Evolutionary conservation across 2,329 filamentous ascomycete genomes (phyloP), one percentile per base, ranked within the genome.

Genomic region (Beauveria brongniartii): DNA sequence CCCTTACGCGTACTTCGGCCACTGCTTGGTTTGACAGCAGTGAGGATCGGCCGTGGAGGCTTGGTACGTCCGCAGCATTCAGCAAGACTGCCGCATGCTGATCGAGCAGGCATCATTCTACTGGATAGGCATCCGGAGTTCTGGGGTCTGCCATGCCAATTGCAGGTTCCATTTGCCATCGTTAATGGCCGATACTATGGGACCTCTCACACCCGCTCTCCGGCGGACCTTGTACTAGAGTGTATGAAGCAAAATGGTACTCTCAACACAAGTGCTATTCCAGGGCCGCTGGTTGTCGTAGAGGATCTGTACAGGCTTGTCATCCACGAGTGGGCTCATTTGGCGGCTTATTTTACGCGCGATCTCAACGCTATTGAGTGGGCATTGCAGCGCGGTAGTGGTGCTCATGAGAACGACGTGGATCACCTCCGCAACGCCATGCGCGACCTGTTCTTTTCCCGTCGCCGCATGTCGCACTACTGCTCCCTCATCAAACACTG

Each of bases 331-430:
- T 63, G 59, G 62, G 37, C 51, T 5, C 59, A 59, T n/a, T 37
- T 63, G 26, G 55, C 56, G 3, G 50, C 62, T 26, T 63, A 56
- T 46, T 57, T 59, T 52, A 61, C 54, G 34, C 59, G 62, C 9
- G 62, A 62, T n/a, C 62, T 62, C 44, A 63, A 63, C 37, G 55
- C 59, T 5, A 63, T 63, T 14, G 62, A 63, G 47, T 63, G 62
- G 59, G 59, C 59, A 9, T 30, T 63, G n/a, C 62, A 63, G 30
- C 54, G 56, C 20, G 62, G 62, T 22, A 44, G 55, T 24, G 59
- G 62, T 14, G 30, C 47, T n/a, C 8, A 58, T 4, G 46, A 46
- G 9, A 43, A 18, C 50, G 26, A 52, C 18, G 44, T 51, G 6
- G 46, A 62, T 24, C 56, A 59, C 7, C 59, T 63, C 22, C 60